Base-by-base conservation (phyloP, 1,284 basidiomycete genomes). In the Marasmius oreades region DNA sequence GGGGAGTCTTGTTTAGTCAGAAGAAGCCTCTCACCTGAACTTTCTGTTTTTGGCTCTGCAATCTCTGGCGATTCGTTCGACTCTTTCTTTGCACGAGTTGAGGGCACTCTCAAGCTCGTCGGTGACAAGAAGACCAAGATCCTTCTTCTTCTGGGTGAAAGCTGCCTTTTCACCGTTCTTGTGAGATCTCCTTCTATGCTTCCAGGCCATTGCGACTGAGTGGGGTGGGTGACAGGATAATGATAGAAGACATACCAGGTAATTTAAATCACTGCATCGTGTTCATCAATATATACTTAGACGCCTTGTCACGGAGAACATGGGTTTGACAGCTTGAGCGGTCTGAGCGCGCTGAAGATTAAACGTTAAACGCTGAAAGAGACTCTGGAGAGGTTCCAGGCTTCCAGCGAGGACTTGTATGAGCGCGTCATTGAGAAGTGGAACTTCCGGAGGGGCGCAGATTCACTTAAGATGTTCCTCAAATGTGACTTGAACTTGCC, bases 91-190 rank as follows among this genome's bases (percentile, higher is more conserved):
- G 53, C 64, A 69, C 24, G 67, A 59, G 28, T 56, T 58, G 24
- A 68, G 62, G 1, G 68, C 69, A 22, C 60, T 64, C 6, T 66
- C 56, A 16, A 70, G 58, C 52, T 69, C 67, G 12, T 64, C 61
- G 6, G 66, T 69, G 16, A 69, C 68, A 4, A 69, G 61, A 20
- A 67, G 59, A 43, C 70, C 63, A 24, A 48, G 26, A 31, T 48
- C 46, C 26, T 31, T 48, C 46, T 48, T 48, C 46, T 31, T 48
- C 18, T 48, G 46, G 12, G 46, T n/a, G 26, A 28, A 48, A n/a
- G 46, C 26, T 48, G 18, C 46, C 22, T 31, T 20, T 18, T 48
- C 46, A 12, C 37, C 37, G 4, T 39, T 39, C 46, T 48, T 48
- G 2, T 48, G 46, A 12, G 7, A 5, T 31, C 16, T 48, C 10